Evolutionary conservation across 352 stramenopile genomes (phyloP).

Genomic region (Phytophthora parvispora): DNA sequence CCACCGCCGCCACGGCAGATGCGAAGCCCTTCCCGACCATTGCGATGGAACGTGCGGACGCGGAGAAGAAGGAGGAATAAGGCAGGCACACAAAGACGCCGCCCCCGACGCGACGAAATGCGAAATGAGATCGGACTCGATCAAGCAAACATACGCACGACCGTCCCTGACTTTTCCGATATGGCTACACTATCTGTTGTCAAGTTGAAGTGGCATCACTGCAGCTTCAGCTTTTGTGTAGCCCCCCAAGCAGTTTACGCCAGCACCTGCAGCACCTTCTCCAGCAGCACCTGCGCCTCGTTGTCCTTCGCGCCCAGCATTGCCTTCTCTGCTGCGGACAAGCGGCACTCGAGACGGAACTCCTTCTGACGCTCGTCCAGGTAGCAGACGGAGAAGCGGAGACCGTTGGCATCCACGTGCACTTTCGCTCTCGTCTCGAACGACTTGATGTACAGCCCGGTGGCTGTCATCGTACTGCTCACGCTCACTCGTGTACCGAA

Average conservation of each 20-base stretch:
- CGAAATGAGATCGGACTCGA: not conserved
- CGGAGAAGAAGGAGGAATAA: conserved; percentile 17
- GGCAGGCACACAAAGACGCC: conserved; percentile 12
- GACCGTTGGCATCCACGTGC: conserved; percentile 21
- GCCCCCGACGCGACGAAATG: conserved; percentile 12
- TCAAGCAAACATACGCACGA: conserved; percentile 27
- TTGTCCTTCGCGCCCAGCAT: conserved; percentile 30
- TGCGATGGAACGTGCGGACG: not conserved
- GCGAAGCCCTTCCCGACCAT: conserved; percentile 15
- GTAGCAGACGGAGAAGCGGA: conserved; percentile 37
- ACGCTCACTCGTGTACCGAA: conserved; percentile 34
- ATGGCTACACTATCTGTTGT: conserved; percentile 35
- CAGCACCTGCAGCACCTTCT: conserved; percentile 40
- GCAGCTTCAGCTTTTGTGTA: not conserved
- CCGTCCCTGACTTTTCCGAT: conserved; percentile 27
- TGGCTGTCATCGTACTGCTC: conserved; percentile 11
- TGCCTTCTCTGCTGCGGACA: conserved; percentile 21
- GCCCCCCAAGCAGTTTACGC: conserved; percentile 11
- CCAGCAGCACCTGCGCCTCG: conserved; percentile 31
- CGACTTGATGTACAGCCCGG: conserved; percentile 32
- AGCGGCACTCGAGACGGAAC: conserved; percentile 45
- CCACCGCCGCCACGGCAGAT: conserved; percentile 14
- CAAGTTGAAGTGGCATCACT: conserved; percentile 25
- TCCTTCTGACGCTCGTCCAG: conserved; percentile 34
- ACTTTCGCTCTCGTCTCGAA: conserved; percentile 31